These are phyloP conservation scores for Pyrenochaeta sp. DNA, from an alignment of 2,329 filamentous ascomycete genomes.

Conservation along the genomic window DNA sequence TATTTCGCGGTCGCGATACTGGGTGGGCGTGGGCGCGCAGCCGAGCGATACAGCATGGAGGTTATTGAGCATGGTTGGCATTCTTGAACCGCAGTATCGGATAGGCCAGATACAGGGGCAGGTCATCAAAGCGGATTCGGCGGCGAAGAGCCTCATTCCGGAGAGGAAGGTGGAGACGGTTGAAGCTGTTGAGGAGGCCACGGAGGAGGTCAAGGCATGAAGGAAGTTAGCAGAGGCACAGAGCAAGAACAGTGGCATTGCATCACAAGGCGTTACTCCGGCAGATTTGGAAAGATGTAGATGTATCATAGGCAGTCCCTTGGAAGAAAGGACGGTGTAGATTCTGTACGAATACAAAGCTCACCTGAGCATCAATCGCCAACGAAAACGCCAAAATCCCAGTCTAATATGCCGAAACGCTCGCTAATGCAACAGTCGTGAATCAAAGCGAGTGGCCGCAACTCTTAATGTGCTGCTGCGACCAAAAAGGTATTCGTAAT, in stretches of 20 bases:
- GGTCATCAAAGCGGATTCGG: constrained; percentile 40
- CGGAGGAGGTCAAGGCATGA: neutral
- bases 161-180: constrained; percentile 5
- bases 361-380: neutral
- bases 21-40: constrained; percentile 96
- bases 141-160: constrained; percentile 39
- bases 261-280: constrained; percentile 16
- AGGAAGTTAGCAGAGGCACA: neutral
- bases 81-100: constrained; percentile 49
- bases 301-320: neutral
- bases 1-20: constrained; percentile 82
- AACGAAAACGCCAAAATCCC: neutral
- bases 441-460: neutral
- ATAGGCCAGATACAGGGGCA: constrained; percentile 43
- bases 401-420: constrained; percentile 2
- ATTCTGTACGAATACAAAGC: constrained; percentile 2
- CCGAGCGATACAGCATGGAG: constrained; percentile 91
- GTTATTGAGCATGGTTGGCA: constrained; percentile 75
- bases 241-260: neutral
- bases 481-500: constrained; percentile 85
- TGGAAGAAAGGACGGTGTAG: neutral
- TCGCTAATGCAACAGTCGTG: constrained; percentile 1
- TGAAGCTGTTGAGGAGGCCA: neutral
- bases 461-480: constrained; percentile 62
- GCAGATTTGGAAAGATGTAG: neutral